Conservation (phyloP, 2,329 filamentous ascomycete genomes). For the Apiospora marii region DNA sequence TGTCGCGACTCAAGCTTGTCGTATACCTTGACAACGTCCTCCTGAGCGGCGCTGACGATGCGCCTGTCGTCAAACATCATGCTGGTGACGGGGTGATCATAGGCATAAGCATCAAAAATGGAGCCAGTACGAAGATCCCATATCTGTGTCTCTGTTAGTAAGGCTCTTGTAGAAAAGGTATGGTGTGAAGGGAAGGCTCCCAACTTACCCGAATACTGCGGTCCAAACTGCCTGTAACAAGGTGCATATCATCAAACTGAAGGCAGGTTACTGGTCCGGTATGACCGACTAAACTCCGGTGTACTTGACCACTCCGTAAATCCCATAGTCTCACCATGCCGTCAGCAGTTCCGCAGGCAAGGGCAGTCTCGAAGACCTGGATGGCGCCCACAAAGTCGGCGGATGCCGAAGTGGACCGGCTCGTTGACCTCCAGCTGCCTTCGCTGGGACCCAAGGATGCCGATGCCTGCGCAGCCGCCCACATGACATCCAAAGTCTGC, state of each 20-base stretch:
- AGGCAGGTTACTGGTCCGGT: conserved; percentile 93
- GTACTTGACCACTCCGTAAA: conserved; percentile 94
- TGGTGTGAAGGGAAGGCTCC: too few relatives aligned
- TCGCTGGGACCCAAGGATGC: conserved; percentile 70
- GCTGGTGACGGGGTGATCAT: conserved; percentile 88
- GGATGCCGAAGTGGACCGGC: conserved; percentile 68
- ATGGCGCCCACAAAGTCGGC: conserved; percentile 95
- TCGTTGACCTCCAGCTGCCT: conserved; percentile 75
- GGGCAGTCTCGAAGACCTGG: conserved; percentile 93
- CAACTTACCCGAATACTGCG: conserved; percentile 86
- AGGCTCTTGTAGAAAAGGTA: conserved; percentile 21
- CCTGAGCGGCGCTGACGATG: conserved; percentile 89
- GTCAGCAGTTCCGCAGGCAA: conserved; percentile 96
- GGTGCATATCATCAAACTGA: conserved; percentile 94
- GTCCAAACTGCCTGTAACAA: conserved; percentile 92
- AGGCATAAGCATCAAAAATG: conserved; percentile 95
- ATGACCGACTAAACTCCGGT: conserved; percentile 92
- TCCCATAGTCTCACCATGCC: conserved; percentile 98
- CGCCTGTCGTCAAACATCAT: conserved; percentile 97
- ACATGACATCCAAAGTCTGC: conserved; percentile 96
- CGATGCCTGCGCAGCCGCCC: conserved; percentile 92
- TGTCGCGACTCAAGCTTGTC: conserved; percentile 96
- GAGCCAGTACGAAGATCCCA: conserved; percentile 98
- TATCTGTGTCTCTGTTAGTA: conserved; percentile 69
- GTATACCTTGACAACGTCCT: conserved; percentile 96